Percentiles rank a stretch among this genome's conserved stretches.
These are phyloP conservation scores for Fusarium oligoseptatum DNA, from an alignment of 2,329 filamentous ascomycete species.

Conservation along the genomic window DNA sequence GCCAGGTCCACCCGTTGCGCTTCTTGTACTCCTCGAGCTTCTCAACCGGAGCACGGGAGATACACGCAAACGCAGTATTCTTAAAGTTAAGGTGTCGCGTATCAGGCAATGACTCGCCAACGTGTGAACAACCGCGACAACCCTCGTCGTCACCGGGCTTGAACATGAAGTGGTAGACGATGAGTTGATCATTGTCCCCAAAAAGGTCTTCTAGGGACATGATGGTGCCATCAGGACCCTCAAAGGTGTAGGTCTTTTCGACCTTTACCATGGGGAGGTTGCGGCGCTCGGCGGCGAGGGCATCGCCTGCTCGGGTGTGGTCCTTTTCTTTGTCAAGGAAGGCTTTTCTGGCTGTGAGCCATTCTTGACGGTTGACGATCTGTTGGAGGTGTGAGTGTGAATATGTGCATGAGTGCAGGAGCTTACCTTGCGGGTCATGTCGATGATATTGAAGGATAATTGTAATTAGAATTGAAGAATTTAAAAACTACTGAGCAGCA, in stretches of 20 bases:
- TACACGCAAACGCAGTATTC: constrained; percentile 54
- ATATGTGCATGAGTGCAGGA: too few species aligned
- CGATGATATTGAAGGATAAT: not conserved
- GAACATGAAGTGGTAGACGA: constrained; percentile 64
- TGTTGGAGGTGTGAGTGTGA: constrained; percentile 17
- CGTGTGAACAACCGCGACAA: constrained; percentile 56
- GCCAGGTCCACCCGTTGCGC: constrained; percentile 57
- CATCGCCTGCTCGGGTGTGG: constrained; percentile 46
- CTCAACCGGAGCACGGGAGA: constrained; percentile 55
- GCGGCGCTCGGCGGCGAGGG: constrained; percentile 49
- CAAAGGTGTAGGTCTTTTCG: constrained; percentile 53
- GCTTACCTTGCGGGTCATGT: not conserved
- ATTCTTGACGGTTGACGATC: constrained; percentile 52
- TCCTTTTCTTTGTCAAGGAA: constrained; percentile 54
- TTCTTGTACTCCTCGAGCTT: constrained; percentile 54
- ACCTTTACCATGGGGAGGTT: constrained; percentile 57
- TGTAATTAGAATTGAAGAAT: not conserved
- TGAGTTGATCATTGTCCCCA: constrained; percentile 51
- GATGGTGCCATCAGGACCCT: constrained; percentile 44
- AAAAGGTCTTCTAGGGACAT: constrained; percentile 51
- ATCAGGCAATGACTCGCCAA: constrained; percentile 55
- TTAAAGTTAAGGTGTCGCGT: constrained; percentile 54
- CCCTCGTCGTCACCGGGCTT: constrained; percentile 49
- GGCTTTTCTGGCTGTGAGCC: constrained; percentile 50
- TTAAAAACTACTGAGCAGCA: not conserved